A percentile compares a stretch with the other conserved stretches of the same genome.
These are phyloP conservation scores for Calonectria pseudoreteaudii DNA, from an alignment of 2,329 filamentous ascomycete genomes.

Conservation along the genomic window DNA sequence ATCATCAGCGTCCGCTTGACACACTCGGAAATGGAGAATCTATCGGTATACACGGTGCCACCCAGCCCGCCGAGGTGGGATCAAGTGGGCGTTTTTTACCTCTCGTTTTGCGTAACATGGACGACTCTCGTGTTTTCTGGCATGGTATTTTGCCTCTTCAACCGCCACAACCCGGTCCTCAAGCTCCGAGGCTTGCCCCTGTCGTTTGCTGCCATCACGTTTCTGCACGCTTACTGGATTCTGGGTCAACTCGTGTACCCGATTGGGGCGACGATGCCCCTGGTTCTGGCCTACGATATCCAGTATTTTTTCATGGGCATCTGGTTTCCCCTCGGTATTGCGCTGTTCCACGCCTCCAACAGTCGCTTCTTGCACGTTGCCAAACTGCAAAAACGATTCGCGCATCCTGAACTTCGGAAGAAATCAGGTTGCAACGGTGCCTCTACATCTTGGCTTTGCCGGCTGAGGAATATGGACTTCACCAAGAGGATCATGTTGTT, in stretches of 20 bases:
- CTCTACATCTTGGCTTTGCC: conserved; percentile 34
- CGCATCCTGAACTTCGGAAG: conserved; percentile 13
- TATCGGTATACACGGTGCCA: conserved; percentile 16
- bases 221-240: conserved; percentile 58
- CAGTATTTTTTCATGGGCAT: conserved; percentile 75
- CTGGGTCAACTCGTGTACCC: conserved; percentile 53
- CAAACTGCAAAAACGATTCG: conserved; percentile 57
- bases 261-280: conserved; percentile 54
- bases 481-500: conserved; percentile 58
- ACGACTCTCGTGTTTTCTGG: conserved; percentile 52
- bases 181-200: conserved; percentile 54
- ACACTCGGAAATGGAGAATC: conserved; percentile 16
- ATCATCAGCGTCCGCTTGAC: not conserved
- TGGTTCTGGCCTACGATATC: conserved; percentile 51
- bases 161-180: conserved; percentile 54
- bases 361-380: conserved; percentile 69
- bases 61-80: conserved; percentile 48
- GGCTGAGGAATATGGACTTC: conserved; percentile 51
- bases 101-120: conserved; percentile 52
- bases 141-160: conserved; percentile 54
- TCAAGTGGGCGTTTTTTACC: conserved; percentile 55
- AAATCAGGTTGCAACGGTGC: not conserved
- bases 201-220: conserved; percentile 53
- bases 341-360: conserved; percentile 74
- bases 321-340: conserved; percentile 72